phyloP scores from a whole-genome alignment of 2,329 filamentous ascomycete species.

The Aureobasidium zeae region DNA sequence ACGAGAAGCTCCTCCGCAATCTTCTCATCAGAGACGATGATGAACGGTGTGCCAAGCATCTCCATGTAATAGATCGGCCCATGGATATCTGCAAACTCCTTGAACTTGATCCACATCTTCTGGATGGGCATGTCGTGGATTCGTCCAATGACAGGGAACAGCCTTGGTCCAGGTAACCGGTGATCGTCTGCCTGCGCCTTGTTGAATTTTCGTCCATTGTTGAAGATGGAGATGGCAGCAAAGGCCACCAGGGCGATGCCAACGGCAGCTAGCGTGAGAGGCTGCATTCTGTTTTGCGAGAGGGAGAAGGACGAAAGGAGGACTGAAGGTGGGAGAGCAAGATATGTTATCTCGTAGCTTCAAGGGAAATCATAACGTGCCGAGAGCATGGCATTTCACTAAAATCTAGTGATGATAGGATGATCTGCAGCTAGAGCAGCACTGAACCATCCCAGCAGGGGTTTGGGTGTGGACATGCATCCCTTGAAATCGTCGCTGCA shows the following conservation, averaged over 20 bases:
- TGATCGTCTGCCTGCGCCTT: constrained; percentile 26
- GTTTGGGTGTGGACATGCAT: constrained; percentile 9
- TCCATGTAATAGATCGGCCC: constrained; percentile 29
- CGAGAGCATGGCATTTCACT: constrained; percentile 13
- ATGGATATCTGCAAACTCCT: constrained; percentile 30
- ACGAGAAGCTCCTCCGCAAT: constrained; percentile 46
- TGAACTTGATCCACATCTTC: constrained; percentile 47
- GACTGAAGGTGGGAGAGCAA: constrained; percentile 3
- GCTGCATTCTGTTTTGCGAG: constrained; percentile 29
- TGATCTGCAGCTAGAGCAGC: constrained; percentile 9
- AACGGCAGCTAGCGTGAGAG: constrained; percentile 31
- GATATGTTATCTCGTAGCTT: constrained; percentile 15
- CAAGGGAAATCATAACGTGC: constrained; percentile 4
- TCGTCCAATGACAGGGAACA: constrained; percentile 30
- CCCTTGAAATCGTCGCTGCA: constrained; percentile 10
- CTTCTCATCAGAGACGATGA: constrained; percentile 44
- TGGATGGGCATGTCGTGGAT: constrained; percentile 42
- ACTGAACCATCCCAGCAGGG: constrained; percentile 8
- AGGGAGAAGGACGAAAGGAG: background rate
- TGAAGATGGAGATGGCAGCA: constrained; percentile 27
- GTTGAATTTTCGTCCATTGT: constrained; percentile 29
- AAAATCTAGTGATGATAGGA: constrained; percentile 9
- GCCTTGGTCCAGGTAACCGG: constrained; percentile 33
- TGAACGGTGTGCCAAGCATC: constrained; percentile 35
- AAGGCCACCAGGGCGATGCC: constrained; percentile 32